Conservation (phyloP, 2,329 filamentous ascomycete genomes). For the Rosellinia necatrix region DNA sequence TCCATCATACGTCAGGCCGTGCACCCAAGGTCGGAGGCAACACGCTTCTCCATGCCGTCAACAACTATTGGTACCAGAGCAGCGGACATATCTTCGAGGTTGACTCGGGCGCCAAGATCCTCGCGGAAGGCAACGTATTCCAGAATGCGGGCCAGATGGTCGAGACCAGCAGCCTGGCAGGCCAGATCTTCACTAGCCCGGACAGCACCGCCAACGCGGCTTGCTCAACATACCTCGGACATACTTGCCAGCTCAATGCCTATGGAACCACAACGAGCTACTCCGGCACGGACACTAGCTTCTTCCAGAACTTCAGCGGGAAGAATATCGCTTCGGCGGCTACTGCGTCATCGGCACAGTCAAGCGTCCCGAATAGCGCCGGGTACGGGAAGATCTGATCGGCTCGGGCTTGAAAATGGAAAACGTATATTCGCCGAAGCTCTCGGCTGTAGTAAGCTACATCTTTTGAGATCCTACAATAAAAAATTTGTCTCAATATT, state of each 20-base stretch:
- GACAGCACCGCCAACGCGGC: conserved; percentile 14
- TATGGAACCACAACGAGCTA: conserved; percentile 49
- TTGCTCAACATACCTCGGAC: conserved; percentile 47
- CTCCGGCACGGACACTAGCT: conserved; percentile 48
- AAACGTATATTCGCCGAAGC: too few species aligned
- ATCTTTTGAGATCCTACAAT: too few species aligned
- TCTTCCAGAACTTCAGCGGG: conserved; percentile 56
- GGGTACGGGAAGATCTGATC: conserved; percentile 20
- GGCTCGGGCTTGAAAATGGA: too few species aligned
- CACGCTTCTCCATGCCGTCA: conserved; percentile 45
- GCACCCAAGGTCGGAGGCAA: conserved; percentile 48
- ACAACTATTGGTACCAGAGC: conserved; percentile 49
- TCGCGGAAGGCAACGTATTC: conserved; percentile 58
- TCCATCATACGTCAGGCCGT: conserved; percentile 51
- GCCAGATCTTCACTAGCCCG: conserved; percentile 27
- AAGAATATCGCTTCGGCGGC: conserved; percentile 56
- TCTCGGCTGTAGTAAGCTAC: too few species aligned
- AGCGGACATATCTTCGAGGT: conserved; percentile 53
- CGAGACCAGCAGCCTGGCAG: conserved; percentile 18
- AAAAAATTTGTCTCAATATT: too few species aligned
- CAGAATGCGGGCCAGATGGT: conserved; percentile 37
- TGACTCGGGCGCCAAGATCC: conserved; percentile 44
- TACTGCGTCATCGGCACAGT: conserved; percentile 31
- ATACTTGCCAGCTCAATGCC: conserved; percentile 55
- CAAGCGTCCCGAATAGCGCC: conserved; percentile 17